Evolutionary conservation across 2,329 filamentous ascomycete species (phyloP), one percentile per base, ranked within the genome.

Genomic region (Passalora sequoiae): DNA sequence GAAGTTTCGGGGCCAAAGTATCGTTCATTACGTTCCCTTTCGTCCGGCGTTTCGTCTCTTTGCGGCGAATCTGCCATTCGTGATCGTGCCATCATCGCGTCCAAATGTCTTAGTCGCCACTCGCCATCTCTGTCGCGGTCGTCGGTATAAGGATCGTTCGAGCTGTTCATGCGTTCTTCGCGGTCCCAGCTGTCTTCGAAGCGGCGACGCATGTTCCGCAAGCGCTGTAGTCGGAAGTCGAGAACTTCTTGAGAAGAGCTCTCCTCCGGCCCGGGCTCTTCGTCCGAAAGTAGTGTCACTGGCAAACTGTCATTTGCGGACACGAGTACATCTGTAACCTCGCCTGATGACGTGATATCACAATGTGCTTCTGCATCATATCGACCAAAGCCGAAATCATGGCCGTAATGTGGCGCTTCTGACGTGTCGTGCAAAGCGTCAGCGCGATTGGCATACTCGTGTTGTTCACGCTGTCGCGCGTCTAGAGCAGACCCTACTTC

Each of bases 211-310:
- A 60, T 59, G 16, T 50, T 49, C 4, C 56, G 46, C 12, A 59
- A 44, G 12, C 60, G 55, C 27, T 59, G 57, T 2, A 58, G 47
- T 15, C 59, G 54, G 44, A 57, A 62, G 38, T 62, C 60, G n/a
- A 62, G 47, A 4, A 63, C 57, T 36, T 62, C 60, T 38, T 57
- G 60, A 1, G 56, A 50, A 3, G 60, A 58, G 27, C 36, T 56
- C 8, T 61, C 57, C 46, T 63, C 60, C 3, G 58, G 58, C 10
- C 56, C 60, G 4, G 53, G 48, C 12, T 61, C 60, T 39, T 60
- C 58, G 24, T 61, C 60, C 21, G 51, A 58, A 4, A 60, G 44
- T 3, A 61, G 28, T 16, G 53, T 55, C 8, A 61, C 53, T 8
- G 59, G 58, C 4, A 50, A 16, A 22, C 38, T 47, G 12, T 50